Evolutionary conservation across 2,329 filamentous ascomycete genomes (phyloP), one percentile per base, ranked within the genome.

Genomic region (Exophiala aquamarina): DNA sequence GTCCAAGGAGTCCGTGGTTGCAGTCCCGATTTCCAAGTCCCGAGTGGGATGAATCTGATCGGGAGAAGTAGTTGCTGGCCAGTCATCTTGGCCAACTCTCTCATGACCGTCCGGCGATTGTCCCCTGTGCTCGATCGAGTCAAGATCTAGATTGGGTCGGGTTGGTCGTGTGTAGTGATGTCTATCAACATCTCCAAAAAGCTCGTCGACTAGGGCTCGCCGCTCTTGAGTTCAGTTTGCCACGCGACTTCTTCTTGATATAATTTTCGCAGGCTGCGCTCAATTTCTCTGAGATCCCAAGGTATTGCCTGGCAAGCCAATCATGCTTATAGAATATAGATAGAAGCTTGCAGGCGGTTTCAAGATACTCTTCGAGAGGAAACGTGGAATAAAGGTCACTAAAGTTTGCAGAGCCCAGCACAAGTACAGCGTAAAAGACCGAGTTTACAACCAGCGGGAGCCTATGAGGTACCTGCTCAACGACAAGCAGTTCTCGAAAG

Each of bases 391-490:
- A 14, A 14, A 34, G 17, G 44, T 75, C 71, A 0, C 69, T 70
- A 40, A 75, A 74, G 18, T 68, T 64, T 0, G 71, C 71, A 0
- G 72, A 64, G 0, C 72, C 72, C 0, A 75, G 60, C 0, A 74
- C 71, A 1, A 75, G 56, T 0, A 69, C 70, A 0, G 71, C 71
- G 4, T 72, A 67, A 49, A 75, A 75, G 3, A 70, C 65, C 2
- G 70, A 70, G 39, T 74, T 75, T 3, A 74, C 70, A 1, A 74
- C 54, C 13, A 74, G 72, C 0, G 72, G 72, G 3, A 74, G 55
- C 1, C 71, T 62, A 21, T 68, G 70, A 0, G 72, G 71, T 0
- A 73, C 60, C 2, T 61, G 57, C 1, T 61, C 49, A 2, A 62
- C 64, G 1, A 55, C 56, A 3, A 67, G 50, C 1, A 75, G 62